Evolutionary conservation across 176 grass and related monocot species (phyloP).

Genomic region (Cenchrus purpureus): DNA sequence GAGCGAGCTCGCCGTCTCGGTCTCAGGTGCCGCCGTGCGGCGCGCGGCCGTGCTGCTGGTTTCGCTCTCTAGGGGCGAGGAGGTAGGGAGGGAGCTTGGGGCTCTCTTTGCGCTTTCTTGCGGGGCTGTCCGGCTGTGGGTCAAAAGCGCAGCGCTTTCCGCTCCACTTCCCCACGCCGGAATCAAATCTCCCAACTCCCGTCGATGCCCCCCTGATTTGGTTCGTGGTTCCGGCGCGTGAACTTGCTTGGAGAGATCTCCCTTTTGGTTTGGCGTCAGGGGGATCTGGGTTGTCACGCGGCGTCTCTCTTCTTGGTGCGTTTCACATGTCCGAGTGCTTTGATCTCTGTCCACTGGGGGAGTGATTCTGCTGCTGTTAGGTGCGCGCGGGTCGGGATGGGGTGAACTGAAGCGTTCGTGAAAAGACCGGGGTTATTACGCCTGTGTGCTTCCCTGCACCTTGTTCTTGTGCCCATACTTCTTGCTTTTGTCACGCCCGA

Average conservation of each 20-base stretch:
- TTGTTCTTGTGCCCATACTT: constrained; percentile 12
- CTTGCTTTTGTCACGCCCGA: constrained; percentile 30
- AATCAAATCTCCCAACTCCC: constrained; percentile 22
- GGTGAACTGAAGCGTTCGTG: constrained; percentile 33
- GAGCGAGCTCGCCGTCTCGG: not conserved
- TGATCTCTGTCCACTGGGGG: not conserved
- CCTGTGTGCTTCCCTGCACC: constrained; percentile 16
- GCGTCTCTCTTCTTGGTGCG: not conserved
- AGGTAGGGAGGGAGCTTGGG: not conserved
- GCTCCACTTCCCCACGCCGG: not conserved
- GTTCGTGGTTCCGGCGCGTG: not conserved
- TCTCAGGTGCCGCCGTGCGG: constrained; percentile 18
- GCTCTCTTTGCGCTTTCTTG: not conserved
- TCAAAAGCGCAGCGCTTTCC: constrained; percentile 16
- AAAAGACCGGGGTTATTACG: not conserved
- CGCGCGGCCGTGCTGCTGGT: constrained; percentile 1
- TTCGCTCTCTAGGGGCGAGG: not conserved
- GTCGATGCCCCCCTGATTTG: constrained; percentile 4
- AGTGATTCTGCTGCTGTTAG: constrained; percentile 16
- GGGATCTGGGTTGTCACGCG: not conserved
- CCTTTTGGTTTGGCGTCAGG: constrained; percentile 13
- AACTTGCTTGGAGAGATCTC: constrained; percentile 14
- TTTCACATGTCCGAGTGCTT: constrained; percentile 15
- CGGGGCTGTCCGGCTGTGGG: not conserved
- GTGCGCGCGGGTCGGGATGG: constrained; percentile 28